Evolutionary conservation across 2,329 filamentous ascomycete species (phyloP), one percentile per base, ranked within the genome.

Genomic region (Cordyceps fumosorosea): DNA sequence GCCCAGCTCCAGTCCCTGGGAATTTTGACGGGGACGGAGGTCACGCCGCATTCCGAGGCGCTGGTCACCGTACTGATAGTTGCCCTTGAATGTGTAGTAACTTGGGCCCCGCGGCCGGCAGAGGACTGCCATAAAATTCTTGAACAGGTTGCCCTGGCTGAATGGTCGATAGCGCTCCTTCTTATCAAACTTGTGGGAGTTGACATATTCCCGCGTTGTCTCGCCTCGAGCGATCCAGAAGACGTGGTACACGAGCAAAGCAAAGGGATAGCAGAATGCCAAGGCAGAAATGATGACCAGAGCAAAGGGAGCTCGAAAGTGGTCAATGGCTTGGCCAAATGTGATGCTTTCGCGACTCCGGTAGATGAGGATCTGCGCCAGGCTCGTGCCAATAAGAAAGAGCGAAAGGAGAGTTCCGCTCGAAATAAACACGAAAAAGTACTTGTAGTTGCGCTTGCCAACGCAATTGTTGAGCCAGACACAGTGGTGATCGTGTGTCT

Each of bases 381-480:
- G 79, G 64, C 86, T 91, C 26, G 89, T 87, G 22, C 81, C 90
- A 34, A 95, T 79, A 52, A 98, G 81, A 69, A 90, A 93, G 18
- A 92, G 71, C 0, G 88, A 84, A 20, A 97, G 81, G 40, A 97
- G 67, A 0, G 91, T 91, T n/a, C 85, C 86, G 16, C 88, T 86
- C 60, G 85, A 86, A 66, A 99, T 87, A 75, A 97, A 99, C 12
- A 89, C 84, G 73, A 98, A 97, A 76, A 99, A 99, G 75, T 93
- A 98, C 66, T 95, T 91, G 77, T 99, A 99, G 77, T 99, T 99
- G 69, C 95, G 90, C 67, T 93, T 89, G 50, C 95, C 95, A 56
- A 99, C 89, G 67, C 95, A 99, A 74, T 99, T 99, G 77, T 99
- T 99, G 66, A 99, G 84, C 95, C 95, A 99, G 18, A 98, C 93